phyloP scores from a whole-genome alignment of 768 basidiomycete species.

The Mrakia hoshinonis region DNA sequence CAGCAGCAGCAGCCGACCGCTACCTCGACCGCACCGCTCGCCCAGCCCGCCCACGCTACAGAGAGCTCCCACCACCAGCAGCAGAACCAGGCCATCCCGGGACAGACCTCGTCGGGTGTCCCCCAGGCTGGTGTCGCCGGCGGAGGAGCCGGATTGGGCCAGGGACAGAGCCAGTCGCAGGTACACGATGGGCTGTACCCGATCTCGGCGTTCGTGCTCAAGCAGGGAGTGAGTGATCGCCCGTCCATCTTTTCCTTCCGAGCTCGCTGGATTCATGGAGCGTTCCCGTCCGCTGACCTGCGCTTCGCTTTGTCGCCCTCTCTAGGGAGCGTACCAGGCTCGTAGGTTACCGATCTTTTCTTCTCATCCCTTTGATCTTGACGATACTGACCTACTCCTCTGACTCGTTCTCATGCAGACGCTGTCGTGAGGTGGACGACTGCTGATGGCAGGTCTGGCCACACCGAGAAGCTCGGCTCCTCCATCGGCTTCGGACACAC shows the following conservation, averaged over 20 bases:
- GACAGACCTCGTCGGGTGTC: no score
- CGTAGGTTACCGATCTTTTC: background rate
- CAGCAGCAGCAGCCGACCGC: background rate
- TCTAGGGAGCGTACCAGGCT: conserved; percentile 2
- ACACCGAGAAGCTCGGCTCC: background rate
- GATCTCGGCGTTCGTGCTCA: conserved; percentile 5
- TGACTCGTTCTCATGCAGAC: background rate
- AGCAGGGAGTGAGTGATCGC: conserved; percentile 13
- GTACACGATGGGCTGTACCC: background rate
- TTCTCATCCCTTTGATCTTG: background rate
- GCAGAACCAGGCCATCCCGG: background rate
- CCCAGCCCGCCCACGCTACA: background rate
- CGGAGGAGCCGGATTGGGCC: background rate
- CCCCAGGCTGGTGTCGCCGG: background rate
- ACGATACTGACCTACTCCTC: background rate
- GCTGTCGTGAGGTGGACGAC: conserved; percentile 2
- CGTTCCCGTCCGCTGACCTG: background rate
- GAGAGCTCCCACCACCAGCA: background rate
- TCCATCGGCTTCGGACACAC: conserved; percentile 9
- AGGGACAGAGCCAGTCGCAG: background rate
- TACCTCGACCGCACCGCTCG: background rate
- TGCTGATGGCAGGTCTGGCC: background rate
- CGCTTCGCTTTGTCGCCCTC: background rate
- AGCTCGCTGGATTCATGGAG: background rate
- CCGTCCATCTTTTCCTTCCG: background rate